These are phyloP conservation scores for Eucalyptus tenuipes DNA, from an alignment of 345 rosid species.

Conservation along the genomic window DNA sequence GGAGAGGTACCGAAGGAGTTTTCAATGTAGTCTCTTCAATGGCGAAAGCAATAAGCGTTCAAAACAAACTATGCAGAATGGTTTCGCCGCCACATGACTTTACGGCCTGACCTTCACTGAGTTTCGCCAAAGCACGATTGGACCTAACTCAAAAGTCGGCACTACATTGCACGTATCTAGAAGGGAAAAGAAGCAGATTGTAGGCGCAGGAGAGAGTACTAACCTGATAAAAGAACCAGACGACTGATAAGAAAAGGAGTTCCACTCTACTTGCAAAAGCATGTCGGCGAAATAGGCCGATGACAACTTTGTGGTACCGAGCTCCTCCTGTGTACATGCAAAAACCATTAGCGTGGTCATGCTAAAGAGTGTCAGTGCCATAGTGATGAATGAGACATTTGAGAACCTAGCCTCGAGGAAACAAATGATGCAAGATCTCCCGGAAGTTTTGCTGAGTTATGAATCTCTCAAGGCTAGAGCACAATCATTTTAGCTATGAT, in stretches of 20 bases:
- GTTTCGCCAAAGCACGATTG: not conserved
- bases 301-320: not conserved
- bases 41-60: not conserved
- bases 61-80: not conserved
- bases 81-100: not conserved
- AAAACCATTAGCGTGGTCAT: not conserved
- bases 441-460: too few relatives aligned
- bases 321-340: not conserved
- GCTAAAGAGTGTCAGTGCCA: too few relatives aligned
- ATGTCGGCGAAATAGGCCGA: not conserved
- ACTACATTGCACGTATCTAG: not conserved
- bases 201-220: not conserved
- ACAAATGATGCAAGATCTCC: not conserved
- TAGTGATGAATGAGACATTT: too few relatives aligned
- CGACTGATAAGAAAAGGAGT: not conserved
- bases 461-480: too few relatives aligned
- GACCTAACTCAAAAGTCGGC: not conserved
- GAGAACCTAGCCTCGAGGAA: not conserved
- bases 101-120: not conserved
- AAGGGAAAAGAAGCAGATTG: not conserved
- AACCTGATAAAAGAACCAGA: not conserved
- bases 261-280: not conserved
- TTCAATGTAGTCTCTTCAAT: not conserved
- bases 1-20: not conserved
- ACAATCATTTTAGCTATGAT: too few relatives aligned